Percentiles rank a stretch among this genome's conserved stretches.
These are phyloP conservation scores for Gnetum montanum DNA, from an alignment of 75 land plant species.

Conservation along the genomic window DNA sequence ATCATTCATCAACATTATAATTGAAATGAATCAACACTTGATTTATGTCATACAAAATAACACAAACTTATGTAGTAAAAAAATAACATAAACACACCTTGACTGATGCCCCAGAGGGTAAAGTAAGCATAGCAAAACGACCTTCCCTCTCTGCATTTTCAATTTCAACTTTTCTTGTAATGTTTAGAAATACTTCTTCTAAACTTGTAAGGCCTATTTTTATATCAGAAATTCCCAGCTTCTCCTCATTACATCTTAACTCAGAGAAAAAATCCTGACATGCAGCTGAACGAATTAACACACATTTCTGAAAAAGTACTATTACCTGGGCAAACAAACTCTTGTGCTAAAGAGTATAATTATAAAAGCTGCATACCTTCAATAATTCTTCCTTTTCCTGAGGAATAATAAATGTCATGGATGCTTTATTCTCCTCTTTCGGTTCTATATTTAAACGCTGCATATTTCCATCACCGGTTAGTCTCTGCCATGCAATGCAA, in stretches of 20 bases:
- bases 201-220: conserved; percentile 15
- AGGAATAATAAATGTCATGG: conserved; percentile 16
- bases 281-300: not conserved
- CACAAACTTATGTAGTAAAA: not conserved
- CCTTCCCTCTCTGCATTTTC: conserved; percentile 33
- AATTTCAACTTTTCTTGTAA: conserved; percentile 8
- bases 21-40: too few relatives aligned
- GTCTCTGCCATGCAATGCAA: not conserved
- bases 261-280: conserved; percentile 14
- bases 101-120: conserved; percentile 13
- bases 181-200: conserved; percentile 16
- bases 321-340: too few relatives aligned
- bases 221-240: conserved; percentile 19
- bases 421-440: conserved; percentile 11
- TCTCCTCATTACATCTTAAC: conserved; percentile 4
- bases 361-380: conserved; percentile 7
- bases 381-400: conserved; percentile 9
- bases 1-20: too few relatives aligned
- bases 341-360: too few relatives aligned
- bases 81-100: conserved; percentile 6
- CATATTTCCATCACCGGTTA: not conserved
- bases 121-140: conserved; percentile 15
- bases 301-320: not conserved
- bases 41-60: not conserved
- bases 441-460: conserved; percentile 14